A percentile compares a stretch with the other conserved stretches of the same genome.
These are phyloP conservation scores for Oryza nivara DNA, from an alignment of 176 grass and related monocot species.

Conservation along the genomic window DNA sequence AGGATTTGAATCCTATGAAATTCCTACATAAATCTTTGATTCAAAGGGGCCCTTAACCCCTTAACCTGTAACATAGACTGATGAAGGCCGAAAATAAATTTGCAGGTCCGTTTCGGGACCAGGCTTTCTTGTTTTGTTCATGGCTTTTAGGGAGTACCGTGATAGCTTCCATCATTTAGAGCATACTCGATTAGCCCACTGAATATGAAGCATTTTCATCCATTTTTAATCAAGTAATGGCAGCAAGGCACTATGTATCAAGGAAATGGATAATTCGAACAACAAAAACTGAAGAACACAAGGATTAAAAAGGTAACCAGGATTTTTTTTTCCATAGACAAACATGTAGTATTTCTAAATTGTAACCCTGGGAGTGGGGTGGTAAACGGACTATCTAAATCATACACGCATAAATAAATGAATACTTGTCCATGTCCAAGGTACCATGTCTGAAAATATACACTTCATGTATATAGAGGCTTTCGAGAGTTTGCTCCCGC, in stretches of 20 bases:
- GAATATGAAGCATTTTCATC: background rate
- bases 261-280: no score
- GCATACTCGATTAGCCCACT: background rate
- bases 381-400: conserved; percentile 12
- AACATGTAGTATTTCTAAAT: background rate
- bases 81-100: background rate
- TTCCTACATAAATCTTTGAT: no score
- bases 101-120: background rate
- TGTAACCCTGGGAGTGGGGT: background rate
- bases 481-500: conserved; percentile 41
- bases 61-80: background rate
- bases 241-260: no score
- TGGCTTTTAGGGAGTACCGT: background rate
- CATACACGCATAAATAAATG: conserved; percentile 59
- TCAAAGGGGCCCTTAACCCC: no score
- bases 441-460: conserved; percentile 53
- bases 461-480: conserved; percentile 61
- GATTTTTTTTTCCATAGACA: background rate
- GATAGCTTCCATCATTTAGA: background rate
- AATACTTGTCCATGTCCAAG: conserved; percentile 44
- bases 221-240: background rate
- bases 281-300: background rate
- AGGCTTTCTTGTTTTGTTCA: background rate
- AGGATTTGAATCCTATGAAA: no score
- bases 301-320: background rate